Evolutionary conservation across 2,329 filamentous ascomycete species (phyloP).

Genomic region (Ophiostoma angusticollis): DNA sequence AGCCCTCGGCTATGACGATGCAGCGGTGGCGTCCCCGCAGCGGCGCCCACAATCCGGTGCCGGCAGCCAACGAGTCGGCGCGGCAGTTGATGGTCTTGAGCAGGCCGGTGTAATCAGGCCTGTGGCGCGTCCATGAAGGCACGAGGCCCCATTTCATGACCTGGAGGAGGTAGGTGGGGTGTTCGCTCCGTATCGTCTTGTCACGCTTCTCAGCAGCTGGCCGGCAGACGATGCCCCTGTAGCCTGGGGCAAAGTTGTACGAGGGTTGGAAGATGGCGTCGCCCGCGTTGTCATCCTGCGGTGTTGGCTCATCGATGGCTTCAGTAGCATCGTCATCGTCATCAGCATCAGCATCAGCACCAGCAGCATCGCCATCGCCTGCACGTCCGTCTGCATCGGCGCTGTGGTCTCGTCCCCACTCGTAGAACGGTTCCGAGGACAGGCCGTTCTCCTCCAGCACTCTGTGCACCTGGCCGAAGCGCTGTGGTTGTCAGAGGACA

Average conservation of each 20-base stretch:
- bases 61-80: slow-evolving; percentile 66
- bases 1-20: slow-evolving; percentile 77
- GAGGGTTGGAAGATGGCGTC: slow-evolving; percentile 48
- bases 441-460: slow-evolving; percentile 52
- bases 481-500: slow-evolving; percentile 31
- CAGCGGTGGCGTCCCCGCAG: slow-evolving; percentile 89
- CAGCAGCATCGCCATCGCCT: not conserved
- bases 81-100: slow-evolving; percentile 93
- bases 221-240: slow-evolving; percentile 74
- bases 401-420: no score
- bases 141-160: slow-evolving; percentile 94
- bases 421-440: not conserved
- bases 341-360: slow-evolving; percentile 60
- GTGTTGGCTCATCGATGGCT: slow-evolving; percentile 29
- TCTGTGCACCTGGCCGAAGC: slow-evolving; percentile 61
- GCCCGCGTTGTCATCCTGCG: slow-evolving; percentile 6
- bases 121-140: slow-evolving; percentile 83
- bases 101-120: slow-evolving; percentile 62
- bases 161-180: slow-evolving; percentile 54
- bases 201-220: not conserved
- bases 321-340: slow-evolving; percentile 51
- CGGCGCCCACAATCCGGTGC: slow-evolving; percentile 75
- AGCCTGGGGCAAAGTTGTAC: slow-evolving; percentile 89
- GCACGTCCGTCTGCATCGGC: not conserved
- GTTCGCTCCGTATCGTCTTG: slow-evolving; percentile 16